Percentiles rank a stretch among this genome's conserved stretches.
Conservation (phyloP, 495 filamentous ascomycete species). For the Jackrogersella minutella region DNA sequence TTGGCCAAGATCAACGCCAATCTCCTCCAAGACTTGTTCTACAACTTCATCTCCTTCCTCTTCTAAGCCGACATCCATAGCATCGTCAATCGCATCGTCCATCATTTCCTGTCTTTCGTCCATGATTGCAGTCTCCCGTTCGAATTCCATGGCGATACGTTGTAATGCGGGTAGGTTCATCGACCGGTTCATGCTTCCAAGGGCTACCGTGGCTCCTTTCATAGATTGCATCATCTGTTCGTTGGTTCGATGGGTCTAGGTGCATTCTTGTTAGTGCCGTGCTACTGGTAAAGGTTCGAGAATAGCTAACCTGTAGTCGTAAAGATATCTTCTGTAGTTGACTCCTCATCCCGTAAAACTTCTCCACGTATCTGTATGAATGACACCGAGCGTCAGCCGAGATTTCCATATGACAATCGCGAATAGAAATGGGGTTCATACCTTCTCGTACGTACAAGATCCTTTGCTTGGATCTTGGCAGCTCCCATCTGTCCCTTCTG, state of each 20-base stretch:
- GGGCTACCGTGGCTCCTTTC: slow-evolving; percentile 92
- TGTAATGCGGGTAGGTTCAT: slow-evolving; percentile 98
- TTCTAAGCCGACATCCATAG: slow-evolving; percentile 89
- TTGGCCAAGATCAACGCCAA: slow-evolving; percentile 90
- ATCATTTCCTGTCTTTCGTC: slow-evolving; percentile 99
- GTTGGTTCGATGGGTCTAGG: slow-evolving; percentile 93
- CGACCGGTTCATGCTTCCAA: slow-evolving; percentile 94
- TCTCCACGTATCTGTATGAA: slow-evolving; percentile 81
- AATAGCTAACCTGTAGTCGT: slow-evolving; percentile 79
- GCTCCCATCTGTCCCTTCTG: slow-evolving; percentile 97
- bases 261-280: slow-evolving; percentile 11
- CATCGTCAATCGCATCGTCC: slow-evolving; percentile 99
- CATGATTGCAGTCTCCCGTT: slow-evolving; percentile 99
- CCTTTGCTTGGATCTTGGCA: slow-evolving; percentile 96
- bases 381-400: slow-evolving; percentile 6
- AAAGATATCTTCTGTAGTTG: slow-evolving; percentile 95
- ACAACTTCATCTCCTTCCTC: slow-evolving; percentile 96
- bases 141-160: slow-evolving; percentile 98
- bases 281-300: background rate
- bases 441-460: slow-evolving; percentile 90
- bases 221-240: slow-evolving; percentile 99
- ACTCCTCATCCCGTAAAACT: slow-evolving; percentile 97
- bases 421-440: slow-evolving; percentile 46
- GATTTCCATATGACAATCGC: background rate
- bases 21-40: slow-evolving; percentile 94